Evolutionary conservation across 1,284 basidiomycete species (phyloP).

Genomic region (Ustilago tritici): DNA sequence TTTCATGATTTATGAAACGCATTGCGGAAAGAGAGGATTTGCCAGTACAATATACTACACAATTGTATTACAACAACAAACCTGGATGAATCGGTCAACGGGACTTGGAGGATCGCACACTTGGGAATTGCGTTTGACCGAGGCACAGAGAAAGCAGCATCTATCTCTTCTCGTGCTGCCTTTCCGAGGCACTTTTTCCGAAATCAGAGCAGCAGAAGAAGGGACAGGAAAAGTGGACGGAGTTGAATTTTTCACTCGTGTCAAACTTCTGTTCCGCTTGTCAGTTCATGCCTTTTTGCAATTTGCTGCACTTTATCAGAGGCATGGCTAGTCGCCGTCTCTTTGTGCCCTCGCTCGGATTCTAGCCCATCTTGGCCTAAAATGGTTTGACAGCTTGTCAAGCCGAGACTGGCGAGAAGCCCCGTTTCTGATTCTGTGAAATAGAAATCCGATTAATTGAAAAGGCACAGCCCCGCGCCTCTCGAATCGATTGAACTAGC

Average conservation of each 20-base stretch:
- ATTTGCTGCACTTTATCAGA: neutral
- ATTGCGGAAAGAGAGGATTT: neutral
- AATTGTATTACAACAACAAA: neutral
- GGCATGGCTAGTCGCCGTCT: neutral
- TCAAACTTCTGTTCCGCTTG: neutral
- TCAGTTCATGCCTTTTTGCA: neutral
- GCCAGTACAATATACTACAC: neutral
- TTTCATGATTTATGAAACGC: neutral
- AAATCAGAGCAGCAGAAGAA: neutral
- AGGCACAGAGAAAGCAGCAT: neutral
- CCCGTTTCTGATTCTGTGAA: neutral
- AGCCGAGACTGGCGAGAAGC: neutral
- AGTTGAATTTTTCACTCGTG: constrained; percentile 1
- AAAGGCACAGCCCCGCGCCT: neutral
- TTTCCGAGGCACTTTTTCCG: neutral
- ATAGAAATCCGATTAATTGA: neutral
- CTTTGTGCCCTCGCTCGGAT: constrained; percentile 4
- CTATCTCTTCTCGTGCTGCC: neutral
- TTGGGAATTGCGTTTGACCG: neutral
- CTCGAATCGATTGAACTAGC: neutral
- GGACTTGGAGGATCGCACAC: neutral
- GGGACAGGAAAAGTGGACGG: neutral
- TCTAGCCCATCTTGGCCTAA: constrained; percentile 12
- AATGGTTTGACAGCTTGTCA: neutral
- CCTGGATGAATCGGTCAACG: neutral